Percentiles rank a stretch among this genome's conserved stretches.
These are phyloP conservation scores for Candida methanosorbosa DNA, from an alignment of 805 yeast species.

Conservation along the genomic window DNA sequence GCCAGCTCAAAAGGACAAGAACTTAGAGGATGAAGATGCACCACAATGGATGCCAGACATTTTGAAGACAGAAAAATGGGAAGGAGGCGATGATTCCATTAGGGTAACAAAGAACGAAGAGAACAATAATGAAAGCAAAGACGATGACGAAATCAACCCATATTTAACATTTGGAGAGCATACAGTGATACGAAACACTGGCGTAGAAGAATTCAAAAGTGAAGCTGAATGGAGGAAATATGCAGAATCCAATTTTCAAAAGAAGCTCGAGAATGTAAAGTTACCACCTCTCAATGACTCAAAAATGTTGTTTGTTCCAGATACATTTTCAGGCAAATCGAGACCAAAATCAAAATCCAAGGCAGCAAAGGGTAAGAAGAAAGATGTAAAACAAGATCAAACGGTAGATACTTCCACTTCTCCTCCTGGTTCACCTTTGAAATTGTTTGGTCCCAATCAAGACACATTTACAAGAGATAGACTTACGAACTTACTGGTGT, in stretches of 20 bases:
- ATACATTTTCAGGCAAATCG: conserved; percentile 22
- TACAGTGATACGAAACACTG: conserved; percentile 15
- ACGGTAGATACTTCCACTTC: conserved; percentile 10
- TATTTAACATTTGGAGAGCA: conserved; percentile 12
- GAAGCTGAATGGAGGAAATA: conserved; percentile 24
- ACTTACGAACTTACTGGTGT: conserved; percentile 17
- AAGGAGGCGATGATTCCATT: neutral
- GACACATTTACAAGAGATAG: conserved; percentile 22
- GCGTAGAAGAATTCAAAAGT: conserved; percentile 8
- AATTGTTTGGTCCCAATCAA: conserved; percentile 19
- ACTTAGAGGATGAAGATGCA: conserved; percentile 2
- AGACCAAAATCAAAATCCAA: conserved; percentile 2
- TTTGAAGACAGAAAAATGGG: conserved; percentile 17
- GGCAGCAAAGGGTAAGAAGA: neutral
- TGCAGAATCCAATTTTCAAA: conserved; percentile 11
- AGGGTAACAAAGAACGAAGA: neutral
- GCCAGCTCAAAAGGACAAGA: neutral
- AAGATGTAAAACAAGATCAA: neutral
- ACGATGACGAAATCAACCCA: too few relatives aligned
- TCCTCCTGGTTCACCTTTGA: conserved; percentile 21
- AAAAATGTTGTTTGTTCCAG: conserved; percentile 10
- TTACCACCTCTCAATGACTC: conserved; percentile 10
- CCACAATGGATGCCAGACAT: conserved; percentile 19
- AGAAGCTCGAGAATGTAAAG: conserved; percentile 12
- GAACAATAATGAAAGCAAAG: neutral